Evolutionary conservation across 257 asterid species (phyloP).

Genomic region (Solanum appendiculatum): DNA sequence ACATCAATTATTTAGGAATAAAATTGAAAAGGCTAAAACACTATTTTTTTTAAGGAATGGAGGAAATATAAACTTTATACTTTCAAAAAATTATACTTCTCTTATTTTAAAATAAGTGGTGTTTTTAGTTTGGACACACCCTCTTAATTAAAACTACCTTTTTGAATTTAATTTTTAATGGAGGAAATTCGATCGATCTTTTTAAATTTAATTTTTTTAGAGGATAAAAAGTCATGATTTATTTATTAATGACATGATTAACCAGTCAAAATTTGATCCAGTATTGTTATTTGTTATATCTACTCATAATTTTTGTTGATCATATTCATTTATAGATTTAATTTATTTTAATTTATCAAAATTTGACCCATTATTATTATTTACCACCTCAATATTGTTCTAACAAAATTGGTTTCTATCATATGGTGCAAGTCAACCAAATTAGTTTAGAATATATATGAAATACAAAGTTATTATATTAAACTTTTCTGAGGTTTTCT

Average conservation of each 20-base stretch:
- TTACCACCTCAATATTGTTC: neutral
- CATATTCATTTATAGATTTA: neutral
- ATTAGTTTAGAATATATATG: neutral
- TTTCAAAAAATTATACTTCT: neutral
- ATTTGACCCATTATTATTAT: neutral
- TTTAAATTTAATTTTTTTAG: neutral
- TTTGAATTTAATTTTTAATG: too few relatives aligned
- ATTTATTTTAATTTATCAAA: neutral
- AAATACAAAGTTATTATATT: neutral
- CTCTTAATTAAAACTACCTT: too few relatives aligned
- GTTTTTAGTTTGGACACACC: too few relatives aligned
- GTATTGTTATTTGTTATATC: neutral
- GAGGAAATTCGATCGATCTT: too few relatives aligned
- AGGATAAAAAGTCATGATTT: neutral
- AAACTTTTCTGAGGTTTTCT: neutral
- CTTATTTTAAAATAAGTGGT: neutral
- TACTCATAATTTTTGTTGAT: neutral
- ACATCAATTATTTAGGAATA: neutral
- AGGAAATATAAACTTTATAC: too few relatives aligned
- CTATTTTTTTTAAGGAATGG: too few relatives aligned
- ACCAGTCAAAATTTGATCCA: neutral
- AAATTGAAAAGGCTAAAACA: neutral
- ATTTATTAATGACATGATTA: neutral
- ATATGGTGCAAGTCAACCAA: neutral
- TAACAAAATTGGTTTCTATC: neutral